Base-by-base conservation (phyloP, 768 basidiomycete genomes). In the Amanita pallidorosea region DNA sequence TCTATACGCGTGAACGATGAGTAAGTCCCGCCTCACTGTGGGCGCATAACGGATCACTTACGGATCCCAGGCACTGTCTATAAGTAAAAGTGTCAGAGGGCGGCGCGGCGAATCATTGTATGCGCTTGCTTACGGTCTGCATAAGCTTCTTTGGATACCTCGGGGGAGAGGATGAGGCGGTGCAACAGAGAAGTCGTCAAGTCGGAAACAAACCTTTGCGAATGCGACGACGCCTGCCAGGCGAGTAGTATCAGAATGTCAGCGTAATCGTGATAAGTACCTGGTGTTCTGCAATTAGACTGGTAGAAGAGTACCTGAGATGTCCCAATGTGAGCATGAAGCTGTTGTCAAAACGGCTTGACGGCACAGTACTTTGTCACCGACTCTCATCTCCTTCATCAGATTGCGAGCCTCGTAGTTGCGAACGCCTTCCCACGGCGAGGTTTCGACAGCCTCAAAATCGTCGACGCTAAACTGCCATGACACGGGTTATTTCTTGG, bases 31-130 rank as follows among this genome's bases (percentile, higher is more conserved):
- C 43, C 13, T 35, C 37, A 23, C 53, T 1, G 27, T 5, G 27
- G 27, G 41, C 34, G 25, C n/a, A 37, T 33, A 35, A 18, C 35
- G 37, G 29, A 18, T 46, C 40, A 63, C 83, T 56, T 60, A 88
- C 89, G 77, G 61, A 60, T 94, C 89, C 88, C 89, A 95, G 31
- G 92, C 90, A 4, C 92, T 91, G 57, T 87, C 92, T 95, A 52
- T 36, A 8, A 29, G 29, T 9, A 47, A 4, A 49, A 29, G 9
- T n/a, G 33, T 31, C 36, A 49, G 45, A 47, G 40, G 46, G 15
- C 47, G 6, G 27, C 6, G 27, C 27, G 27, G 48, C 56, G 27
- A 47, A 13, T 43, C 5, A 42, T 3, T 13, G 27, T 4, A 23
- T 20, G 18, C 7, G 31, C 31, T 2, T 31, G 18, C 88, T 68